Percentiles rank a stretch among this genome's conserved stretches.
Conservation (phyloP, 495 filamentous ascomycete genomes). For the Aspergillus hancockii region DNA sequence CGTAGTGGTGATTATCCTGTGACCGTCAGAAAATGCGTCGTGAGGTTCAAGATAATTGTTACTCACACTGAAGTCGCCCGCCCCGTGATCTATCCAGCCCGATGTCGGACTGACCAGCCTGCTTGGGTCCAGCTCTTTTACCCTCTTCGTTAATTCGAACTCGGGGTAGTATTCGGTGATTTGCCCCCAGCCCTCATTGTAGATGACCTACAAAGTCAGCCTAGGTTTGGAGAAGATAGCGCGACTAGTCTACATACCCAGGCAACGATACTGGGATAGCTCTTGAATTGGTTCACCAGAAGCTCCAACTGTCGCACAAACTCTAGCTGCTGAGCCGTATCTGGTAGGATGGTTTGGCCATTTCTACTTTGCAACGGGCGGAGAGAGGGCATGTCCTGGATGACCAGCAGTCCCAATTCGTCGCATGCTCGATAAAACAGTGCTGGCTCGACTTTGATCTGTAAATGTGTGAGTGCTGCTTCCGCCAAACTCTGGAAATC, state of each 20-base stretch:
- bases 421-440: constrained; percentile 68
- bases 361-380: constrained; percentile 29
- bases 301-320: constrained; percentile 63
- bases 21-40: not conserved
- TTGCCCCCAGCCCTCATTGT: constrained; percentile 75
- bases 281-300: constrained; percentile 61
- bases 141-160: constrained; percentile 51
- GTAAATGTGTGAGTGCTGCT: not conserved
- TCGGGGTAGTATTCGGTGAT: constrained; percentile 51
- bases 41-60: not conserved
- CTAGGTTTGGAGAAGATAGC: constrained; percentile 11
- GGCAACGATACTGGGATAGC: constrained; percentile 58
- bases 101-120: constrained; percentile 59
- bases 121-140: constrained; percentile 59
- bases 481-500: not conserved
- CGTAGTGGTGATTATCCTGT: constrained; percentile 71
- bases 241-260: constrained; percentile 34
- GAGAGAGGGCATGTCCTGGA: constrained; percentile 70
- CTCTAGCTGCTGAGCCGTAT: constrained; percentile 55
- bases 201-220: constrained; percentile 55
- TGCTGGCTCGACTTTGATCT: constrained; percentile 69
- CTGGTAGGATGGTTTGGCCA: constrained; percentile 33
- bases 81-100: constrained; percentile 64
- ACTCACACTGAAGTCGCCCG: constrained; percentile 55
- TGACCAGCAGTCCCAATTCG: constrained; percentile 60